These are phyloP conservation scores for Termitomyces heimii DNA, from an alignment of 768 basidiomycete genomes.

Conservation along the genomic window DNA sequence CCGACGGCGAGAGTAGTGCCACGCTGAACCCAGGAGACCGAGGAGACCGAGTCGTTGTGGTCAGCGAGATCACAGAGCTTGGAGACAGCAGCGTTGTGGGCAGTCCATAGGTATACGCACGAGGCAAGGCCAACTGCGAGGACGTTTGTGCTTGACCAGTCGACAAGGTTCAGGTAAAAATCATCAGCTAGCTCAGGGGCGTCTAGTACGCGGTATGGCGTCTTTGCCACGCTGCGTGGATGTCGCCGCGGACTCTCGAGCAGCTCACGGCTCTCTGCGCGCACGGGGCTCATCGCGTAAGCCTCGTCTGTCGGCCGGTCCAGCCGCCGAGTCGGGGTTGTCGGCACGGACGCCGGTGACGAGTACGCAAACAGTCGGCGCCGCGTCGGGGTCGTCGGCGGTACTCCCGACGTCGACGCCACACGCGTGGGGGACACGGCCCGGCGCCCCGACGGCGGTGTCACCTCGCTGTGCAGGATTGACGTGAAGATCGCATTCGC, in stretches of 20 bases:
- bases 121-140: constrained; percentile 88
- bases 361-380: constrained; percentile 66
- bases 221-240: constrained; percentile 83
- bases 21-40: constrained; percentile 91
- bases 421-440: constrained; percentile 54
- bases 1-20: constrained; percentile 91
- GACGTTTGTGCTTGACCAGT: constrained; percentile 95
- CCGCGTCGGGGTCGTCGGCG: constrained; percentile 46
- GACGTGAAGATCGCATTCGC: constrained; percentile 78
- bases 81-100: constrained; percentile 86
- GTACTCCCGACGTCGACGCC: constrained; percentile 29
- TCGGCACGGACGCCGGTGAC: constrained; percentile 53
- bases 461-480: constrained; percentile 73
- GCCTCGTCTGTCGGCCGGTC: constrained; percentile 85
- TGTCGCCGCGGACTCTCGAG: constrained; percentile 81
- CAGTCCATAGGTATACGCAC: constrained; percentile 97
- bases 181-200: constrained; percentile 97
- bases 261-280: constrained; percentile 73
- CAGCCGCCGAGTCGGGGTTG: constrained; percentile 53
- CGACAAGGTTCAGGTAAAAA: constrained; percentile 96
- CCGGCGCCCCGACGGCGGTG: constrained; percentile 59
- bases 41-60: constrained; percentile 73
- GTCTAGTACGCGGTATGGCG: constrained; percentile 94
- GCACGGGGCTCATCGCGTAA: constrained; percentile 88
- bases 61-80: constrained; percentile 80